phyloP scores from a whole-genome alignment of 345 rosid species.

The Melastoma malabathricum region DNA sequence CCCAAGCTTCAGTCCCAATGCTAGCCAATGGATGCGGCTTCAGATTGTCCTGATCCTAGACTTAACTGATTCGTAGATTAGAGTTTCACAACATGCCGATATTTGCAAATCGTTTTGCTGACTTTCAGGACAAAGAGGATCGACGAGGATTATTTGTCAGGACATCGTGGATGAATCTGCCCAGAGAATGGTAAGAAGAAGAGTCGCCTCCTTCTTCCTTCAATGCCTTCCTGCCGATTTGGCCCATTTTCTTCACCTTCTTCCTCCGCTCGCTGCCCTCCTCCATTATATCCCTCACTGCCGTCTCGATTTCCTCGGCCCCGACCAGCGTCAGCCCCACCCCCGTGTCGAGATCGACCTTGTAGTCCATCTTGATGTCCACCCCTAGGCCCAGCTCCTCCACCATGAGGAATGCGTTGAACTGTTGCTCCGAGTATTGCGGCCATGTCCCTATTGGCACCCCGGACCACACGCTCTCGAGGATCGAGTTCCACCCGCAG shows the following conservation, averaged over 20 bases:
- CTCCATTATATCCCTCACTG: constrained; percentile 26
- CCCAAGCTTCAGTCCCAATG: too few species aligned
- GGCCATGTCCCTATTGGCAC: constrained; percentile 51
- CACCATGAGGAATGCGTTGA: constrained; percentile 35
- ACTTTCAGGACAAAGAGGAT: too few species aligned
- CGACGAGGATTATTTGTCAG: background rate
- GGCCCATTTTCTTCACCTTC: constrained; percentile 20
- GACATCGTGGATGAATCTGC: constrained; percentile 17
- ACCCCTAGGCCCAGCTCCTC: constrained; percentile 24
- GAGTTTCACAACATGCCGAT: too few species aligned
- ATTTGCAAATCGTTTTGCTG: too few species aligned
- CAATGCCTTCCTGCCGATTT: constrained; percentile 16
- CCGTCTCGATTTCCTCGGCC: constrained; percentile 22
- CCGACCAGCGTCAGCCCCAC: background rate
- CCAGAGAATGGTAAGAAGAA: constrained; percentile 19
- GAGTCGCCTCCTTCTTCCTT: constrained; percentile 25
- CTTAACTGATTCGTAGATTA: too few species aligned
- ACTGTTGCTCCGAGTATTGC: constrained; percentile 31
- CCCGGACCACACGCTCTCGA: constrained; percentile 46
- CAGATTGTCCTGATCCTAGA: too few species aligned
- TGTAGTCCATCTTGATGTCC: background rate
- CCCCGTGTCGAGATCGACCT: background rate
- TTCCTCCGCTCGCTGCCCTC: constrained; percentile 9
- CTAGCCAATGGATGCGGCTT: too few species aligned
- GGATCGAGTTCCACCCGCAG: constrained; percentile 10